Evolutionary conservation across 1,139 yeast genomes (phyloP), one percentile per base, ranked within the genome.

Genomic region (Debaryomycetaceae sp.): DNA sequence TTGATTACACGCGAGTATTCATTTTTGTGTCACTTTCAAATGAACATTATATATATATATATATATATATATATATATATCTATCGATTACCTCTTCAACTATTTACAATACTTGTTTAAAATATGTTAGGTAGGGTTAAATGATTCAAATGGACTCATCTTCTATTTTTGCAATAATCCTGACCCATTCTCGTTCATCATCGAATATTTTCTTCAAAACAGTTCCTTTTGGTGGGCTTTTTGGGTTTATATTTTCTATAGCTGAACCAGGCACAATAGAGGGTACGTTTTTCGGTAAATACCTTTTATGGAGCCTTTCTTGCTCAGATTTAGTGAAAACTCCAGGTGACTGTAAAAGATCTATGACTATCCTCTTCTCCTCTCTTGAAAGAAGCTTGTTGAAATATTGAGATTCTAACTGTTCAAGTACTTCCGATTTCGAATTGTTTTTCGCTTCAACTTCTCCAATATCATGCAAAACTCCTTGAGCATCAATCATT

Each of bases 131-230:
- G 27, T n/a, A 4, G 8, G 3, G 11, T 27, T 27, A 4, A 27
- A 27, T 36, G 39, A 44, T 42, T 41, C 43, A 43, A 22, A 33
- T 8, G 20, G 31, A 46, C n/a, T 68, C 69, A 29, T 66, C 68
- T 48, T 65, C 68, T 37, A 75, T 70, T 59, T 76, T 67, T 37
- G 72, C 74, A 41, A 71, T 56, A 6, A 62, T 55, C 42, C 55
- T 57, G 35, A 69, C 56, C 34, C 48, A 50, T 49, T 66, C 64
- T 27, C 63, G 53, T 6, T 44, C 46, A 33, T 60, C 68, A 49
- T 73, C 70, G 50, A 61, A 73, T 24, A 66, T 55, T 45, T 68
- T 63, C 41, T 66, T 61, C 5, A 70, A 61, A 24, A 62, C 56
- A 11, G 66, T 59, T 34, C 61, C 65, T 51, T 68, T 65, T 38